phyloP scores from a whole-genome alignment of 257 asterid genomes.

The Nicotiana tabacum region DNA sequence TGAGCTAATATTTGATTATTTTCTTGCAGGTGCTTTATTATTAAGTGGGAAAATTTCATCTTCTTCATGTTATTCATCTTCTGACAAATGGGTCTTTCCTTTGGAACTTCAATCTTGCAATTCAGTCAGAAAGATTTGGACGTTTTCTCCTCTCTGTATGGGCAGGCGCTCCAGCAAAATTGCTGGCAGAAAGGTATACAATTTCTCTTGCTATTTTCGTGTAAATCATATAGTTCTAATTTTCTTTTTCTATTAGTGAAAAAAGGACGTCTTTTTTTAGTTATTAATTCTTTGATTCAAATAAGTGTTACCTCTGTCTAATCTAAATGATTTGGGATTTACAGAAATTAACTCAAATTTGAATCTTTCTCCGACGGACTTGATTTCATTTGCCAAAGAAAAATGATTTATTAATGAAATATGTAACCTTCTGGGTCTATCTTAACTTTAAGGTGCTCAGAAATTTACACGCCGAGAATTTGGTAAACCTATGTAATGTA shows the following conservation, averaged over 20 bases:
- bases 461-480: neutral
- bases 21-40: constrained; percentile 30
- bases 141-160: constrained; percentile 69
- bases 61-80: constrained; percentile 38
- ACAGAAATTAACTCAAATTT: neutral
- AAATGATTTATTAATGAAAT: neutral
- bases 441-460: neutral
- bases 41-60: constrained; percentile 37
- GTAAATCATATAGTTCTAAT: neutral
- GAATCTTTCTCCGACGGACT: neutral
- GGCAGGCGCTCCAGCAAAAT: constrained; percentile 89
- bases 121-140: constrained; percentile 50
- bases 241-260: neutral
- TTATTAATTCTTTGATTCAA: neutral
- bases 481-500: too few relatives aligned
- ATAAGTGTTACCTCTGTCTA: neutral
- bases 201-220: neutral
- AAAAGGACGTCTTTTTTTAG: neutral
- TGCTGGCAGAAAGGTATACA: constrained; percentile 84
- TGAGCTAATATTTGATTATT: constrained; percentile 7
- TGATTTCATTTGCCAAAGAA: neutral
- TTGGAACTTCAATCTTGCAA: constrained; percentile 32
- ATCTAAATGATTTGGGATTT: neutral
- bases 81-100: constrained; percentile 30
- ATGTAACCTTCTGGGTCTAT: neutral